Evolutionary conservation across 805 yeast species (phyloP).

Genomic region (Lipomyces chichibuensis): DNA sequence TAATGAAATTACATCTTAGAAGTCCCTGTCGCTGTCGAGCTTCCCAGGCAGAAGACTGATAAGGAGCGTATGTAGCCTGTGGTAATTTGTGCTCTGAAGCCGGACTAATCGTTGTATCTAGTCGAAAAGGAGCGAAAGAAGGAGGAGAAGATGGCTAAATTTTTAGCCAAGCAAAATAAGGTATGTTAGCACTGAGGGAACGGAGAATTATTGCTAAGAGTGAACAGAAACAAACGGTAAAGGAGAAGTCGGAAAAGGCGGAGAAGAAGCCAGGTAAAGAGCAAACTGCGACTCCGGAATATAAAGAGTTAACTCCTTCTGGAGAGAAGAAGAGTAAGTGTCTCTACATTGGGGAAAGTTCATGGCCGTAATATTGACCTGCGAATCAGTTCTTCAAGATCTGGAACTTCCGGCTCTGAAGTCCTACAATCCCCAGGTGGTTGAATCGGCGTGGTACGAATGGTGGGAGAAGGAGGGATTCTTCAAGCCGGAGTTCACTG

Average conservation of each 20-base stretch:
- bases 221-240: constrained; percentile 48
- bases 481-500: constrained; percentile 82
- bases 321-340: constrained; percentile 77
- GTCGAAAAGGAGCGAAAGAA: constrained; percentile 85
- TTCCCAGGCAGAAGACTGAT: constrained; percentile 37
- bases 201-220: constrained; percentile 1
- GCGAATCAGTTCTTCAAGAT: constrained; percentile 59
- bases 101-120: not conserved
- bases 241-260: constrained; percentile 47
- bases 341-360: not conserved
- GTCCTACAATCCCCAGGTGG: constrained; percentile 89
- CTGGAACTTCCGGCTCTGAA: constrained; percentile 91
- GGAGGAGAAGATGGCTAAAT: constrained; percentile 88
- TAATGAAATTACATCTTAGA: not conserved
- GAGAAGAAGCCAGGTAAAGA: constrained; percentile 64
- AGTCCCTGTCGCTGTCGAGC: constrained; percentile 2
- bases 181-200: not conserved
- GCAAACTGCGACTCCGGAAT: constrained; percentile 77
- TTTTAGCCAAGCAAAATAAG: constrained; percentile 82
- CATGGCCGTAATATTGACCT: not conserved
- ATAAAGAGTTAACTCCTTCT: constrained; percentile 75
- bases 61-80: constrained; percentile 34
- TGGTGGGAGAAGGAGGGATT: constrained; percentile 94
- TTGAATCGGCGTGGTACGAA: constrained; percentile 94
- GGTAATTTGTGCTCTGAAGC: no score